Base-by-base conservation (phyloP, 768 basidiomycete species). In the Royoungia palumana region DNA sequence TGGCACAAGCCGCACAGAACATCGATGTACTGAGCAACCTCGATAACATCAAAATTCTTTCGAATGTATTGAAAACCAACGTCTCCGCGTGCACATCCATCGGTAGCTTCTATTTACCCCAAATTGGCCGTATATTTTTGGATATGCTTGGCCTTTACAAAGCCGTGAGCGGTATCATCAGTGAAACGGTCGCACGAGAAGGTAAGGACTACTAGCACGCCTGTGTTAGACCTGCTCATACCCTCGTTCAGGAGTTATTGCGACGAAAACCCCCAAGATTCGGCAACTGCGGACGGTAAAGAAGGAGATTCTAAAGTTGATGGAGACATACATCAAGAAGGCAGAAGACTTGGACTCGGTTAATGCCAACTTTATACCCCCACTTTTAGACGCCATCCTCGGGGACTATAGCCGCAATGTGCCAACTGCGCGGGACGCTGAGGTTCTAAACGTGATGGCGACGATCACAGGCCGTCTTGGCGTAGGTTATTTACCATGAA, bases 61-160 rank as follows among this genome's bases (percentile, higher is more conserved):
- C 90, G 2, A 98, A 99, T 63, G 91, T 99, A 40, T 75, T 99
- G 61, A 99, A 99, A 73, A 99, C 96, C 19, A 99, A 99, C 66
- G 94, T 97, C 13, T 89, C 96, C 6, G 94, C 95, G 1, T 98
- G 94, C 69, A 90, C 89, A 2, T 96, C 94, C 20, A 96, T 98
- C 54, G 95, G 96, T 38, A 88, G 87, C 58, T 94, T 97, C 76
- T 99, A 95, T 70, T 75, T 94, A 1, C 95, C 95, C n/a, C 96
- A 99, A 64, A 83, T 98, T 35, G 92, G 91, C 2, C 84, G 94
- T 32, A 82, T 98, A 66, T 99, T 95, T 78, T 72, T 96, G 59
- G 96, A 99, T 67, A 96, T 98, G 93, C 80, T 99, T 35, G 95
- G 94, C 14, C 73, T 99, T 47, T 99, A 99, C 75, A 93, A 94